Conservation (phyloP, 2,329 filamentous ascomycete species). For the Metarhizium anisopliae region DNA sequence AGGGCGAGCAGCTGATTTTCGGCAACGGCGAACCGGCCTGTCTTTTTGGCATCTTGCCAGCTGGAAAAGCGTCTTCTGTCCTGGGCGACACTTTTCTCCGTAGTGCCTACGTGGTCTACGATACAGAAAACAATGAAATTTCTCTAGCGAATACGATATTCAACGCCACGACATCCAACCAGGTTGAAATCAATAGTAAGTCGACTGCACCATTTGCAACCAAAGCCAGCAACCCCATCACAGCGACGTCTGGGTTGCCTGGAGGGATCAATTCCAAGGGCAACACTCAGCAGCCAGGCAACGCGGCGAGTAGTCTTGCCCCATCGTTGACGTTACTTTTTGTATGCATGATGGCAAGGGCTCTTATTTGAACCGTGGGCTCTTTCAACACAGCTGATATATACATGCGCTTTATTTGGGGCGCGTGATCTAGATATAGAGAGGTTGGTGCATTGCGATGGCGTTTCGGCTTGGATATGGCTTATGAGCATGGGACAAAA, state of each 20-base stretch:
- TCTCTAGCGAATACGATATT: conserved; percentile 60
- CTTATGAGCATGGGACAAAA: no score
- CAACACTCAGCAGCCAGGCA: conserved; percentile 2
- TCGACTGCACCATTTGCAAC: conserved; percentile 45
- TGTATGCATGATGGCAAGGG: not conserved
- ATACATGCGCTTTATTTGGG: not conserved
- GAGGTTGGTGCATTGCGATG: conserved; percentile 4
- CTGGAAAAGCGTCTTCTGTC: conserved; percentile 45
- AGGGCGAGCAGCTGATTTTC: conserved; percentile 41
- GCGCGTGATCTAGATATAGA: not conserved
- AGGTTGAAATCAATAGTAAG: conserved; percentile 47
- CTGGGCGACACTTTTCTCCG: conserved; percentile 69
- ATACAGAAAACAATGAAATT: conserved; percentile 62
- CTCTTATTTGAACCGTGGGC: not conserved
- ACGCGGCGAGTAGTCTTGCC: conserved; percentile 1
- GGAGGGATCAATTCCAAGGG: not conserved
- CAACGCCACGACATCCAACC: conserved; percentile 36
- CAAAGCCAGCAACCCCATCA: conserved; percentile 36
- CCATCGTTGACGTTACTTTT: not conserved
- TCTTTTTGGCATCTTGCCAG: conserved; percentile 57
- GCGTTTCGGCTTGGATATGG: conserved; percentile 1
- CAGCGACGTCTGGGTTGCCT: conserved; percentile 36
- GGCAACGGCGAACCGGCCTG: conserved; percentile 47
- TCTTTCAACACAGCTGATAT: not conserved
- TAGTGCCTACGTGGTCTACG: conserved; percentile 68